These are phyloP conservation scores for Triangularia verruculosa DNA, from an alignment of 2,329 filamentous ascomycete species.

Conservation along the genomic window DNA sequence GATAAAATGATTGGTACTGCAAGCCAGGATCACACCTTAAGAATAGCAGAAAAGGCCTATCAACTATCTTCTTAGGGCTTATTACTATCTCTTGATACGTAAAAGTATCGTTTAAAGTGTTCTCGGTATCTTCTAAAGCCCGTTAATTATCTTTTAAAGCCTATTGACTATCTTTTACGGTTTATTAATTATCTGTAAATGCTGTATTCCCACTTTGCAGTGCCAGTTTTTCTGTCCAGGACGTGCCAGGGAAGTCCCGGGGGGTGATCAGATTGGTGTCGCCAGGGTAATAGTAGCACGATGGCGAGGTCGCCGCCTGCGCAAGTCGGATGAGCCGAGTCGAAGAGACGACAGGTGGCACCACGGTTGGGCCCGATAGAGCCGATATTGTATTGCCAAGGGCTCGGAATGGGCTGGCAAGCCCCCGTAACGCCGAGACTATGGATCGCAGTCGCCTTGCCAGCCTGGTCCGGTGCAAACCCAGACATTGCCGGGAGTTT, in stretches of 20 bases:
- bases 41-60: too few relatives aligned
- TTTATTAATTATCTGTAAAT: too few relatives aligned
- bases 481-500: neutral
- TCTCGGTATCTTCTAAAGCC: too few relatives aligned
- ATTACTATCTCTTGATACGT: too few relatives aligned
- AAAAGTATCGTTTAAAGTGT: too few relatives aligned
- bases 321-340: neutral
- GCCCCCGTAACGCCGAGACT: neutral
- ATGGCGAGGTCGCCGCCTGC: neutral
- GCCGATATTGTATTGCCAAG: neutral
- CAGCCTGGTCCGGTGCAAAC: neutral
- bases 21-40: too few relatives aligned
- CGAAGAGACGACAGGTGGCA: constrained; percentile 1
- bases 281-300: neutral
- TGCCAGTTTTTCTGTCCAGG: too few relatives aligned
- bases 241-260: neutral
- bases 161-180: too few relatives aligned
- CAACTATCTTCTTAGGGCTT: too few relatives aligned
- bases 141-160: too few relatives aligned
- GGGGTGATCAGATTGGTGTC: neutral
- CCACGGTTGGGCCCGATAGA: neutral
- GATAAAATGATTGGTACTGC: too few relatives aligned
- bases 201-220: too few relatives aligned
- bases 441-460: neutral
- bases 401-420: neutral